Evolutionary conservation across 192 early-diverging fungal genomes (phyloP).

Genomic region (Coemansia sp.): DNA sequence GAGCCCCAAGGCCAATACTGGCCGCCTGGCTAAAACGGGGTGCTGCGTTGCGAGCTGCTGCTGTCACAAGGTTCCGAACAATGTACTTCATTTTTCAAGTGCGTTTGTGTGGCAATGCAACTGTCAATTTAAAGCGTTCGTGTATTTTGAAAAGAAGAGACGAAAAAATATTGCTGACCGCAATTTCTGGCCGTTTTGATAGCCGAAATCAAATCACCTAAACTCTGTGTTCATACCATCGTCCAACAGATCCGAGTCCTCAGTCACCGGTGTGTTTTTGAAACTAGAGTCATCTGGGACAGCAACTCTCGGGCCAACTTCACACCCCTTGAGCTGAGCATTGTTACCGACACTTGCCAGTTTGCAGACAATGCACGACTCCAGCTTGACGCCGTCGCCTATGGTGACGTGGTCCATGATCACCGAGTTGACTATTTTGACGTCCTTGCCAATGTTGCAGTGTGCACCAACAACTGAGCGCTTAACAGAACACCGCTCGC

Average conservation of each 20-base stretch:
- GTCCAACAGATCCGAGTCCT: constrained; percentile 15
- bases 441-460: constrained; percentile 92
- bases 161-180: not conserved
- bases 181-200: not conserved
- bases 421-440: constrained; percentile 94
- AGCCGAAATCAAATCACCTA: not conserved
- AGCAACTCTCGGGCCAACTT: constrained; percentile 47
- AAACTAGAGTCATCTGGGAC: constrained; percentile 23
- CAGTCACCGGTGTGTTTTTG: constrained; percentile 2
- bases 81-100: constrained; percentile 28
- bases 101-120: not conserved
- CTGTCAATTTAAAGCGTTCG: not conserved
- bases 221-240: constrained; percentile 24
- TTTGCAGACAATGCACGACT: constrained; percentile 83
- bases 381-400: constrained; percentile 90
- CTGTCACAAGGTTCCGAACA: constrained; percentile 15
- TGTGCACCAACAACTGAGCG: constrained; percentile 92
- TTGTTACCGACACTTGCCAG: constrained; percentile 76
- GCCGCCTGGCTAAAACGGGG: not conserved
- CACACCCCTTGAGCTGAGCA: constrained; percentile 83
- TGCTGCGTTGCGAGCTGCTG: constrained; percentile 1
- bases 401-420: constrained; percentile 94
- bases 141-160: not conserved
- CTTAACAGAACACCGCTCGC: constrained; percentile 90
- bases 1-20: not conserved